Percentiles rank a stretch among this genome's conserved stretches.
Conservation (phyloP, 2,329 filamentous ascomycete species). For the Incumbomyces delicatus region DNA sequence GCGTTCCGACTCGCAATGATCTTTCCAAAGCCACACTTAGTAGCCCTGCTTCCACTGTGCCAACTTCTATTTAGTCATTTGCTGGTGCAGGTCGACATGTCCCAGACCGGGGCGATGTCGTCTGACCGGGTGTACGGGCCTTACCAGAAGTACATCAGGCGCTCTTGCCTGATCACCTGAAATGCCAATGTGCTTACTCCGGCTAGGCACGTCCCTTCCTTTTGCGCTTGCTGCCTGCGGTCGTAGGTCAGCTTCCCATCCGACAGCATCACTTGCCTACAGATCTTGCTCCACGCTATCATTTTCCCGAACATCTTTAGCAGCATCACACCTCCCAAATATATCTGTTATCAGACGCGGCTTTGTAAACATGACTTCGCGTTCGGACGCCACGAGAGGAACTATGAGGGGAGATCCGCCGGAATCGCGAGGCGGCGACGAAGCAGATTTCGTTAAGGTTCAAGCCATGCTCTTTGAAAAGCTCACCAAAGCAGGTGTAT, state of each 20-base stretch:
- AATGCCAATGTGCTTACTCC: background rate
- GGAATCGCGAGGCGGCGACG: slow-evolving; percentile 21
- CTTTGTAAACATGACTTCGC: background rate
- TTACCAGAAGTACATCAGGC: background rate
- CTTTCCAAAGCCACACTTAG: no score
- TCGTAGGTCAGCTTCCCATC: background rate
- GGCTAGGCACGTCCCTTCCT: no score
- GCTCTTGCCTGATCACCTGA: background rate
- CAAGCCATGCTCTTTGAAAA: slow-evolving; percentile 20
- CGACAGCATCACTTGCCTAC: background rate
- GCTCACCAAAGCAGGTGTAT: slow-evolving; percentile 16
- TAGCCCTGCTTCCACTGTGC: background rate
- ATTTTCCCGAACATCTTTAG: background rate
- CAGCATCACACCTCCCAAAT: background rate
- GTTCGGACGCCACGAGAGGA: background rate
- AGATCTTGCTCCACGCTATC: background rate
- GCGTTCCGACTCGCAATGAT: no score
- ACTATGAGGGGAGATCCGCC: slow-evolving; percentile 15
- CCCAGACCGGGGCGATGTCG: background rate
- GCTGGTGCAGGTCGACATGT: no score
- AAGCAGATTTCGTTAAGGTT: slow-evolving; percentile 19
- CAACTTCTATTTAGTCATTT: background rate
- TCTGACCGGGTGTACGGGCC: background rate
- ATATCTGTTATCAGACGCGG: background rate
- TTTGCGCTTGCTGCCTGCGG: no score